These are phyloP conservation scores for Tylopilus vinaceipallidus DNA, from an alignment of 768 basidiomycete species.

Conservation along the genomic window DNA sequence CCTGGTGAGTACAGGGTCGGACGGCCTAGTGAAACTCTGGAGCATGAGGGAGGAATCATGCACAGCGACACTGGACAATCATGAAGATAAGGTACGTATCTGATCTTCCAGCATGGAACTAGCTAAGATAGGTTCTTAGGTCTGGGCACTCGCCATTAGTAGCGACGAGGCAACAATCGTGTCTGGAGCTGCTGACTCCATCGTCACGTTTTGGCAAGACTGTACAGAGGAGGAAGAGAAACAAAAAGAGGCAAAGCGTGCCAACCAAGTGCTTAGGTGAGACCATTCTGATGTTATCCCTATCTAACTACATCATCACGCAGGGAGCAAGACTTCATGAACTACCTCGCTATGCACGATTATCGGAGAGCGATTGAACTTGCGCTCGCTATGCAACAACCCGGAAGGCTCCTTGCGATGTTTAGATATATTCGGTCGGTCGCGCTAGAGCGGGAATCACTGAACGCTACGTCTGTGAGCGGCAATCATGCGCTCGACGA, in stretches of 20 bases:
- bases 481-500: conserved; percentile 76
- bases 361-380: conserved; percentile 90
- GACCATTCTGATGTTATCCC: conserved; percentile 27
- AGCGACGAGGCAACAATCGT: conserved; percentile 81
- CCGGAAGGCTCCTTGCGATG: conserved; percentile 77
- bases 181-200: conserved; percentile 94
- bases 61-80: conserved; percentile 87
- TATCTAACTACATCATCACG: conserved; percentile 9
- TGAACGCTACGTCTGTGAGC: conserved; percentile 45
- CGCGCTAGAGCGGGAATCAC: conserved; percentile 16
- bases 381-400: conserved; percentile 91
- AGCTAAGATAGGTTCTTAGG: conserved; percentile 43
- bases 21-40: conserved; percentile 97
- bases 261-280: conserved; percentile 77
- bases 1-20: conserved; percentile 86
- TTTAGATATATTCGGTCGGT: conserved; percentile 61
- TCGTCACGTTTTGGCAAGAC: conserved; percentile 96
- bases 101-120: not conserved
- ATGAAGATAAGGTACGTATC: conserved; percentile 85
- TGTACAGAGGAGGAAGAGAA: conserved; percentile 81
- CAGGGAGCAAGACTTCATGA: conserved; percentile 95
- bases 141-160: conserved; percentile 93
- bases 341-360: conserved; percentile 84
- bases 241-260: conserved; percentile 71
- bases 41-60: conserved; percentile 88